phyloP scores from a whole-genome alignment of 2,329 filamentous ascomycete genomes.

The Byssothecium circinans region DNA sequence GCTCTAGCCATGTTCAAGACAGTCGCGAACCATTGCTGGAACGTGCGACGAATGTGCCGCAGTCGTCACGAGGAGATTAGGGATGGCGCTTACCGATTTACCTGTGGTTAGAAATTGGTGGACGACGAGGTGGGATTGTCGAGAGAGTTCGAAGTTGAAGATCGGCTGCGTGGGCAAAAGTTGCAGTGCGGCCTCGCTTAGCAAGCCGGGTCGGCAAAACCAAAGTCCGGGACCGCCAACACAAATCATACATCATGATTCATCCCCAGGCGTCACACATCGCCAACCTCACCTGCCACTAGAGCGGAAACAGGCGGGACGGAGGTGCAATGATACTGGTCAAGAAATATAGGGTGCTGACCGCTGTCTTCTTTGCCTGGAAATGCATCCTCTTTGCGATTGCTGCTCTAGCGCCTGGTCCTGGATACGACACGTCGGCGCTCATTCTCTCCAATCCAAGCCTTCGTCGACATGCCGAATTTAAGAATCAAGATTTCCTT shows the following conservation, averaged over 20 bases:
- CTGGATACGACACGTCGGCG: slow-evolving; percentile 78
- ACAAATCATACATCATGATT: no score
- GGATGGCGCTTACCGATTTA: slow-evolving; percentile 39
- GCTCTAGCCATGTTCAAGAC: slow-evolving; percentile 44
- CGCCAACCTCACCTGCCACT: not conserved
- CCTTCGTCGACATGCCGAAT: slow-evolving; percentile 19
- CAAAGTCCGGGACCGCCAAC: slow-evolving; percentile 14
- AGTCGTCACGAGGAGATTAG: slow-evolving; percentile 30
- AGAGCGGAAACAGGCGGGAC: not conserved
- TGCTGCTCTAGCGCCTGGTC: slow-evolving; percentile 59
- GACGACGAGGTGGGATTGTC: slow-evolving; percentile 38
- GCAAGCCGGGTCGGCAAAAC: slow-evolving; percentile 16
- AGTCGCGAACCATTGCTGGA: slow-evolving; percentile 33
- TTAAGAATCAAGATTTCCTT: slow-evolving; percentile 16
- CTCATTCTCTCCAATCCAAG: slow-evolving; percentile 50
- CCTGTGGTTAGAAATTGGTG: slow-evolving; percentile 36
- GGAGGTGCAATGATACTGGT: not conserved
- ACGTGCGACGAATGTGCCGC: slow-evolving; percentile 38
- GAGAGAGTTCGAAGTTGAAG: slow-evolving; percentile 19
- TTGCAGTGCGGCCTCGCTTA: slow-evolving; percentile 22
- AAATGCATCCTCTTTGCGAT: slow-evolving; percentile 68
- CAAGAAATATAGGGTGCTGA: slow-evolving; percentile 13
- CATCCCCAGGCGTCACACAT: not conserved
- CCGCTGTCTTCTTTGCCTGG: slow-evolving; percentile 61
- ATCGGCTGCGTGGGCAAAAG: slow-evolving; percentile 15